These are phyloP conservation scores for Avicennia marina DNA, from an alignment of 257 asterid genomes.

Conservation along the genomic window DNA sequence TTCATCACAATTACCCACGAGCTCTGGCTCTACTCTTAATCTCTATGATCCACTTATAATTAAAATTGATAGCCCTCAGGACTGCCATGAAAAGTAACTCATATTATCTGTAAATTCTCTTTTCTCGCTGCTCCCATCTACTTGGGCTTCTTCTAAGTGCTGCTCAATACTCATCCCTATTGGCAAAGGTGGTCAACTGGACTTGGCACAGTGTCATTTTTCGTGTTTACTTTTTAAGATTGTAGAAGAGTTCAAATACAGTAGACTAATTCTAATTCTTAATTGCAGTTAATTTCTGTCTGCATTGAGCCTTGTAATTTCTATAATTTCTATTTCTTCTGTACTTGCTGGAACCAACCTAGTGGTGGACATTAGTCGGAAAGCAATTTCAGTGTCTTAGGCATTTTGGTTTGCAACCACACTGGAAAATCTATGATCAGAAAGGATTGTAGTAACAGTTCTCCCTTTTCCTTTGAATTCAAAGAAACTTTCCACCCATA, in stretches of 20 bases:
- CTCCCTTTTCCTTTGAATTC: too few relatives aligned
- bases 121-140: constrained; percentile 13
- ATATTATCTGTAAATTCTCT: constrained; percentile 47
- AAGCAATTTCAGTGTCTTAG: too few relatives aligned
- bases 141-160: constrained; percentile 13
- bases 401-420: too few relatives aligned
- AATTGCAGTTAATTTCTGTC: too few relatives aligned
- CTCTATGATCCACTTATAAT: constrained; percentile 73
- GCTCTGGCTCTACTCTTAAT: constrained; percentile 29
- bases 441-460: too few relatives aligned
- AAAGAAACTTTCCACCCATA: neutral
- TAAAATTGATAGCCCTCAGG: constrained; percentile 56
- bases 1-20: constrained; percentile 39
- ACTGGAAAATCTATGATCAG: too few relatives aligned
- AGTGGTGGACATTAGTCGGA: too few relatives aligned
- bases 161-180: constrained; percentile 48
- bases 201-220: too few relatives aligned
- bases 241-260: constrained; percentile 1
- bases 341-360: too few relatives aligned
- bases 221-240: constrained; percentile 9
- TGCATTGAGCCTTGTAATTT: too few relatives aligned
- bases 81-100: constrained; percentile 46
- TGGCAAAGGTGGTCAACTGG: constrained; percentile 23
- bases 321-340: too few relatives aligned
- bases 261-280: too few relatives aligned